phyloP scores from a whole-genome alignment of 371 early-diverging fungal genomes.

The Lichtheimia corymbifera region DNA sequence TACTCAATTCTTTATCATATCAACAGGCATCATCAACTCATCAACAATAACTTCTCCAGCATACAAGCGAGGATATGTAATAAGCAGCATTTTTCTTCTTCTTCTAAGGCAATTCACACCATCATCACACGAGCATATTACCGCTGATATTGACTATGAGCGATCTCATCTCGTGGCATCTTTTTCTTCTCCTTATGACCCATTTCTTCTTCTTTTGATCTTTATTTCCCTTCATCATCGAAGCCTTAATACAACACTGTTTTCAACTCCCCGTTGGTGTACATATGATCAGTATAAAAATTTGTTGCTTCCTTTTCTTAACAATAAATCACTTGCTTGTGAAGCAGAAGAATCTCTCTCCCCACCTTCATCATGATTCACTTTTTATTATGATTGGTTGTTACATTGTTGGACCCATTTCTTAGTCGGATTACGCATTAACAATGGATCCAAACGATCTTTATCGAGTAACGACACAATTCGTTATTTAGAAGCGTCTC shows the following conservation, averaged over 20 bases:
- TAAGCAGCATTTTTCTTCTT: conserved; percentile 1
- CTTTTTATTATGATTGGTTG: too few relatives aligned
- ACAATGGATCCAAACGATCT: too few relatives aligned
- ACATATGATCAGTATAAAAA: neutral
- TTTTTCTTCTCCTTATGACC: neutral
- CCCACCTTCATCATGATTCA: too few relatives aligned
- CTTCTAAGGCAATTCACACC: conserved; percentile 1
- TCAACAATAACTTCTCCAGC: conserved; percentile 2
- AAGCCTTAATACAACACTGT: conserved; percentile 3
- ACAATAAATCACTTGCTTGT: too few relatives aligned
- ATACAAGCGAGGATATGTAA: conserved; percentile 5
- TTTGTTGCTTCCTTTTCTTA: too few relatives aligned
- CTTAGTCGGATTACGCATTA: too few relatives aligned
- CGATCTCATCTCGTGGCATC: neutral
- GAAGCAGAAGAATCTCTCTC: too few relatives aligned
- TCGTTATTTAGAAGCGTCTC: too few relatives aligned
- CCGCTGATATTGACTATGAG: neutral
- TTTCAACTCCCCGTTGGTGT: conserved; percentile 1
- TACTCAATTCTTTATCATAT: neutral
- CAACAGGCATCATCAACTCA: neutral
- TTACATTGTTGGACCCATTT: too few relatives aligned
- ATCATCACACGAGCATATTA: neutral
- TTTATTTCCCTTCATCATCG: neutral
- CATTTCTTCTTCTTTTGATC: conserved; percentile 1
- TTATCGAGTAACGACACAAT: too few relatives aligned